Percentiles rank a stretch among this genome's conserved stretches.
Evolutionary conservation across 208 protist genomes (phyloP).

Genomic region (Acanthamoeba sp.): DNA sequence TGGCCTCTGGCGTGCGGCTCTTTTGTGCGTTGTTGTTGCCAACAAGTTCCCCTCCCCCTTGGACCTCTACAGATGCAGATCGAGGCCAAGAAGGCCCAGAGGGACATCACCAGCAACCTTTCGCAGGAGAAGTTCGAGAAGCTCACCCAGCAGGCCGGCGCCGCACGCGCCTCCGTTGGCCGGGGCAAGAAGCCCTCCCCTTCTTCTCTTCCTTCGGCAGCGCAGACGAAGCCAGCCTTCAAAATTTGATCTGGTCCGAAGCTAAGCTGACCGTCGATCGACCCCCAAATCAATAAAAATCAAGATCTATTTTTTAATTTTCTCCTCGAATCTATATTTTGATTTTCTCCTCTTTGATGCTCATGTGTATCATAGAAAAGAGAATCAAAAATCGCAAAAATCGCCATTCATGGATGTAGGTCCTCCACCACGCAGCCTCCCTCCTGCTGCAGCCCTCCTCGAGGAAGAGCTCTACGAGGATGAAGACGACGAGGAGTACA

Average conservation of each 20-base stretch:
- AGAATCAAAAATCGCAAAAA: slow-evolving; percentile 30
- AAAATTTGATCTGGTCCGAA: too few relatives aligned
- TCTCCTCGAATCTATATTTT: too few relatives aligned
- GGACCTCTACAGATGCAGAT: slow-evolving; percentile 44
- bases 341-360: too few relatives aligned
- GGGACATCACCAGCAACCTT: slow-evolving; percentile 18
- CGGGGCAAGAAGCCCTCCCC: background rate
- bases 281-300: too few relatives aligned
- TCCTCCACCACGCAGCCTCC: background rate
- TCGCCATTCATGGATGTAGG: background rate
- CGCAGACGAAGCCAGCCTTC: slow-evolving; percentile 7
- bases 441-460: background rate
- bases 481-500: background rate
- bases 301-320: too few relatives aligned
- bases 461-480: background rate
- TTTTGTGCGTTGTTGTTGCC: too few relatives aligned
- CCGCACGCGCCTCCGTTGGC: background rate
- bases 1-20: too few relatives aligned
- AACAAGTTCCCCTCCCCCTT: background rate
- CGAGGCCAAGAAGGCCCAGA: slow-evolving; percentile 59
- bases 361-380: too few relatives aligned
- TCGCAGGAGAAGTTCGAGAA: slow-evolving; percentile 61
- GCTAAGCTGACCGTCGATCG: too few relatives aligned
- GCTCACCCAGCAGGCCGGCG: slow-evolving; percentile 27
- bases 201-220: background rate